phyloP scores from a whole-genome alignment of 106 monocot species.

The Phalaenopsis equestris region DNA sequence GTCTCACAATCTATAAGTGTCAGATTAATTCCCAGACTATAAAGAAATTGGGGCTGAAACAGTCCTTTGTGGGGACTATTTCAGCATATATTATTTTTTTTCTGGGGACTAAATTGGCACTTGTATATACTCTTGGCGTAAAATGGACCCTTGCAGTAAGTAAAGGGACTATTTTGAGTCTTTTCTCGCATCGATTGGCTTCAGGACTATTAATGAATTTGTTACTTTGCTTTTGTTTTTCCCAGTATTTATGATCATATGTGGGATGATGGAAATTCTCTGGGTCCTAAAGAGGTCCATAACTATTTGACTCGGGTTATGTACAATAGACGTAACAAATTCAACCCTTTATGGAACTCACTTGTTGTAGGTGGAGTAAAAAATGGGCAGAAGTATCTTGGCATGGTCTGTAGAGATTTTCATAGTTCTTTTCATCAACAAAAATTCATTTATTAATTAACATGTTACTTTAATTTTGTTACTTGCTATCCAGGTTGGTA shows the following conservation, averaged over 20 bases:
- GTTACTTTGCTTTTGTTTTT: background rate
- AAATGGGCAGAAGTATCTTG: slow-evolving; percentile 79
- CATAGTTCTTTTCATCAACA: background rate
- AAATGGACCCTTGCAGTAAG: no score
- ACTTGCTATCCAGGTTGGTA: slow-evolving; percentile 41
- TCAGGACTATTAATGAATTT: background rate
- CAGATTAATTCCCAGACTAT: no score
- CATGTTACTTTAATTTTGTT: background rate
- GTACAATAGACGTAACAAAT: slow-evolving; percentile 89
- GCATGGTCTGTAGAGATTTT: slow-evolving; percentile 35
- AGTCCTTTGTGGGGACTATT: no score
- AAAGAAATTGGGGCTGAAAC: no score
- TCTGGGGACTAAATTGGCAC: no score
- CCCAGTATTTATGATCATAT: slow-evolving; percentile 72
- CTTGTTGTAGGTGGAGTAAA: slow-evolving; percentile 82
- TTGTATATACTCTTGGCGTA: no score
- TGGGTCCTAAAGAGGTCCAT: slow-evolving; percentile 87
- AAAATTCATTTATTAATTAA: no score
- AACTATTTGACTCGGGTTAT: slow-evolving; percentile 73
- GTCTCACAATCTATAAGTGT: no score
- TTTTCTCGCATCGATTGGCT: background rate
- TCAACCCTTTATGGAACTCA: slow-evolving; percentile 75
- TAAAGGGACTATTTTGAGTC: no score
- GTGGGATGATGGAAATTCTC: slow-evolving; percentile 91
- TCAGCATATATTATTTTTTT: no score